Base-by-base conservation (phyloP, 805 yeast genomes). In the Candida taoyuanica region DNA sequence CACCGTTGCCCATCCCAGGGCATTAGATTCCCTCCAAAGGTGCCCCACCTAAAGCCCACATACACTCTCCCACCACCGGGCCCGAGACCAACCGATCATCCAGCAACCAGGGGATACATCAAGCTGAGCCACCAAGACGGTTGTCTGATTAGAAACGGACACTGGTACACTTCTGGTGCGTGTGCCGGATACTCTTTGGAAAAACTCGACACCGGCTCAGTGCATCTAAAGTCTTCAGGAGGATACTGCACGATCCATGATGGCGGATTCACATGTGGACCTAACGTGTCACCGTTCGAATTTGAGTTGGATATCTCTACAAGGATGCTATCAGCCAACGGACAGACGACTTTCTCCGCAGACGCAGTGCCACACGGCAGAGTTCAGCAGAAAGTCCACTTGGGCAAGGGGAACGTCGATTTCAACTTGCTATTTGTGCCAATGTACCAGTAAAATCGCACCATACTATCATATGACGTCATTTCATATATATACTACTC, bases 141-240 rank as follows among this genome's bases (percentile, higher is more conserved):
- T 9, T 86, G 95, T 60, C 64, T 89, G 38, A 89, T 88, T 51
- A 76, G 84, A 42, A 84, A 78, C 53, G 98, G 98, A 3, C 73
- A 77, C 49, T 89, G 95, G 93, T 85, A 81, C 62, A 58, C 71
- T 3, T 58, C 63, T 29, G 96, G 96, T 1, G 76, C 91, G 0
- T 89, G 97, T 61, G 97, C 96, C 3, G 77, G 81, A 5, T 89
- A 70, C 63, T 68, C 69, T 14, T 50, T 84, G 16, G 51, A 15
- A 12, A 36, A 40, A 14, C 19, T 34, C 17, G 38, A 20, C n/a
- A 43, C 40, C 3, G 93, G 93, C n/a, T 36, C 40, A 7, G 73
- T 76, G 52, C 72, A 76, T 40, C 52, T 88, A 30, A 70, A 70
- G 40, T 73, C 93, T 0, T 74, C 85, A 27, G 78, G 73, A 52